Percentiles rank a stretch among this genome's conserved stretches.
phyloP scores from a whole-genome alignment of 2,329 filamentous ascomycete species.

The Dactylellina leptospora region DNA sequence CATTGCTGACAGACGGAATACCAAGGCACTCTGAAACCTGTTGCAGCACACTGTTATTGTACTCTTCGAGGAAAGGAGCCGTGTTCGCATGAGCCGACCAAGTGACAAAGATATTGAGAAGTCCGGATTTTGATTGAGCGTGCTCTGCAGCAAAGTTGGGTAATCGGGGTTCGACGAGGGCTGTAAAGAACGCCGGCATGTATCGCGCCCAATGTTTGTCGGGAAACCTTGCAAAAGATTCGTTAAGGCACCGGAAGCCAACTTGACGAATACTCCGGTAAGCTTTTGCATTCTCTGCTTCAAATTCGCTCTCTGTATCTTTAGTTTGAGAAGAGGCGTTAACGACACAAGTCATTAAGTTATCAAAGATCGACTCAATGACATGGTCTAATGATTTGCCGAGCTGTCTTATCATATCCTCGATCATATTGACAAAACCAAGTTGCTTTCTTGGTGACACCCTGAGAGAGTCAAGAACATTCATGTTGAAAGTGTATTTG shows the following conservation, averaged over 20 bases:
- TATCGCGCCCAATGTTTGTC: slow-evolving; percentile 77
- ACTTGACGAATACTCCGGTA: slow-evolving; percentile 71
- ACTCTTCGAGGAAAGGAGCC: slow-evolving; percentile 73
- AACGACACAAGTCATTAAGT: slow-evolving; percentile 69
- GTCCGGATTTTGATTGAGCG: slow-evolving; percentile 84
- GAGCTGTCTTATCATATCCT: slow-evolving; percentile 84
- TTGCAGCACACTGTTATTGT: slow-evolving; percentile 69
- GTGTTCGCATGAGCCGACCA: slow-evolving; percentile 77
- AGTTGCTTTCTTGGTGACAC: slow-evolving; percentile 80
- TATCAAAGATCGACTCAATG: slow-evolving; percentile 78
- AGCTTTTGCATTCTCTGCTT: slow-evolving; percentile 44
- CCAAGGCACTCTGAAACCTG: slow-evolving; percentile 77
- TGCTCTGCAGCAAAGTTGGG: slow-evolving; percentile 83
- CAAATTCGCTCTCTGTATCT: slow-evolving; percentile 58
- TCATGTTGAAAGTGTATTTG: slow-evolving; percentile 57
- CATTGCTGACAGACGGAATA: slow-evolving; percentile 78
- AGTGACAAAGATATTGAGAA: slow-evolving; percentile 79
- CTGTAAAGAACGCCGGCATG: slow-evolving; percentile 73
- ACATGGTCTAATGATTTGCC: slow-evolving; percentile 76
- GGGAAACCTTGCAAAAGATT: slow-evolving; percentile 77
- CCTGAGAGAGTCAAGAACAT: slow-evolving; percentile 67
- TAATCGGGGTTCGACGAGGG: slow-evolving; percentile 79
- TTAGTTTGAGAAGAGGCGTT: slow-evolving; percentile 69
- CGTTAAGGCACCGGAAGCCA: slow-evolving; percentile 82
- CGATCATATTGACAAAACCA: slow-evolving; percentile 90